These are phyloP conservation scores for Aspergillus bombycis DNA, from an alignment of 2,329 filamentous ascomycete genomes.

Conservation along the genomic window DNA sequence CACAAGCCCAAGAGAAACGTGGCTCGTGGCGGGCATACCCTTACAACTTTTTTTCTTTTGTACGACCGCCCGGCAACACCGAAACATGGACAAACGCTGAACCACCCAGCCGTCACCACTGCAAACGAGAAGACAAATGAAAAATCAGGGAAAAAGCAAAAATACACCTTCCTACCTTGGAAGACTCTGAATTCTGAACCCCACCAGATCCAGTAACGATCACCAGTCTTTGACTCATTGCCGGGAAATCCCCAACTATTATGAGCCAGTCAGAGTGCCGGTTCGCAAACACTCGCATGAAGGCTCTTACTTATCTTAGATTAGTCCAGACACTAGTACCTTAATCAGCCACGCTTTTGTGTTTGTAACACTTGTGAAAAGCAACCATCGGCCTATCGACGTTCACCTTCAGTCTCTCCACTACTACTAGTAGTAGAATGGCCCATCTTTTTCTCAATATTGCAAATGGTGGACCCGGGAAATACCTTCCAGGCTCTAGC, in stretches of 20 bases:
- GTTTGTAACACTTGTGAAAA: not conserved
- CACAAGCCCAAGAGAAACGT: conserved; percentile 11
- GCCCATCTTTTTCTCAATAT: not conserved
- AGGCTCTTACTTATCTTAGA: conserved; percentile 11
- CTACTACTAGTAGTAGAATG: no score
- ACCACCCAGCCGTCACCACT: conserved; percentile 1
- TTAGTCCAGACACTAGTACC: conserved; percentile 12
- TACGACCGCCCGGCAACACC: conserved; percentile 3
- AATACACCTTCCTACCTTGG: conserved; percentile 14
- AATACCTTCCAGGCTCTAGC: not conserved
- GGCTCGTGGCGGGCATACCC: conserved; percentile 6
- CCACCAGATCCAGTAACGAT: conserved; percentile 18
- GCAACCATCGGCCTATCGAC: not conserved
- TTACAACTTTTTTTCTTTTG: not conserved
- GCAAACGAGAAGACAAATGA: not conserved
- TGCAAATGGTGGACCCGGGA: not conserved
- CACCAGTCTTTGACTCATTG: conserved; percentile 19
- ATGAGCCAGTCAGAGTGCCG: conserved; percentile 13
- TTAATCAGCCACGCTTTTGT: not conserved
- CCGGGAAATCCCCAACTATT: conserved; percentile 15
- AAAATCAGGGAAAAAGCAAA: not conserved
- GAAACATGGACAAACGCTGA: not conserved
- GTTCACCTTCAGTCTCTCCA: not conserved
- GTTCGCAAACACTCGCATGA: conserved; percentile 14
- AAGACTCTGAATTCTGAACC: conserved; percentile 3